Evolutionary conservation across 2,329 filamentous ascomycete genomes (phyloP).

Genomic region (Coniochaeta sp.): DNA sequence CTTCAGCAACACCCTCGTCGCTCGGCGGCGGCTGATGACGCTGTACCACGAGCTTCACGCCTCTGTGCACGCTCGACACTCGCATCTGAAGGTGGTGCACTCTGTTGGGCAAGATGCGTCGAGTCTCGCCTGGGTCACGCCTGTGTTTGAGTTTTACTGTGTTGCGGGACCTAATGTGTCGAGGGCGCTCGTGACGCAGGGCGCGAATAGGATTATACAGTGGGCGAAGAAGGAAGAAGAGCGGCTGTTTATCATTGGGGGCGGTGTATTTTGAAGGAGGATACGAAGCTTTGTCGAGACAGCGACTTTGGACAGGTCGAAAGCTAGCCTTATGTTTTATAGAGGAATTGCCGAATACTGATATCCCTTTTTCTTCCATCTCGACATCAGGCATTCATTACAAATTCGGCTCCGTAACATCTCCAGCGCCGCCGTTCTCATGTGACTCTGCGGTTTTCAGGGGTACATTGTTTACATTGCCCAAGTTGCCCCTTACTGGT

Average conservation of each 20-base stretch:
- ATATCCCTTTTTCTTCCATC: no score
- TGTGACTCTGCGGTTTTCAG: no score
- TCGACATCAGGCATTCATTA: no score
- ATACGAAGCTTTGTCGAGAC: no score
- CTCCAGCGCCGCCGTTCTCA: no score
- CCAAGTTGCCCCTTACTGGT: no score
- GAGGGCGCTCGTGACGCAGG: slow-evolving; percentile 65
- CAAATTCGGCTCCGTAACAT: no score
- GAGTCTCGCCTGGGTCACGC: slow-evolving; percentile 84
- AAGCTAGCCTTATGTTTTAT: no score
- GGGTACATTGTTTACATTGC: no score
- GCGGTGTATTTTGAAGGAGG: slow-evolving; percentile 79
- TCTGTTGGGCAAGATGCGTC: slow-evolving; percentile 67
- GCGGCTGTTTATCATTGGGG: slow-evolving; percentile 91
- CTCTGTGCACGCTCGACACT: slow-evolving; percentile 74
- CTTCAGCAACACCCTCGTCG: slow-evolving; percentile 26
- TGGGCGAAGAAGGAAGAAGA: slow-evolving; percentile 93
- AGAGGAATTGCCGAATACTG: no score
- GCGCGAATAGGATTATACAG: slow-evolving; percentile 81
- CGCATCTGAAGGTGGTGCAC: slow-evolving; percentile 82
- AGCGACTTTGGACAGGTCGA: no score
- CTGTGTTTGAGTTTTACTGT: slow-evolving; percentile 89
- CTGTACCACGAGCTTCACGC: slow-evolving; percentile 82
- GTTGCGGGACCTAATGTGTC: slow-evolving; percentile 72
- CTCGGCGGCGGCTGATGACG: slow-evolving; percentile 67